phyloP scores from a whole-genome alignment of 176 grass and related monocot genomes.

The Poa pratensis region DNA sequence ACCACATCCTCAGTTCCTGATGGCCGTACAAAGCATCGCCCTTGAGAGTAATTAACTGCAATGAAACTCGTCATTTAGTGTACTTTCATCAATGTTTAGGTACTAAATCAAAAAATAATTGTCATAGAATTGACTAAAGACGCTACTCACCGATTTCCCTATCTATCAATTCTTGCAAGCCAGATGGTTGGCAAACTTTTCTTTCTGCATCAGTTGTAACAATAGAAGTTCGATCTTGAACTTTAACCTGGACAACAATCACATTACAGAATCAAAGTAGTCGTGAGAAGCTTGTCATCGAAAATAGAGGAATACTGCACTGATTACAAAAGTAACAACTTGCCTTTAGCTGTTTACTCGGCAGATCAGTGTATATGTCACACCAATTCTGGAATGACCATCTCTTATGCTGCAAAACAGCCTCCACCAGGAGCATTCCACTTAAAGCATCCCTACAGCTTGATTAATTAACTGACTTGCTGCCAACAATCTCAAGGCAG shows the following conservation, averaged over 20 bases:
- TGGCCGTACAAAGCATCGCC: constrained; percentile 86
- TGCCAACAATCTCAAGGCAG: constrained; percentile 73
- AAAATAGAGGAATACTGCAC: background rate
- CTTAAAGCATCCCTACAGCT: constrained; percentile 93
- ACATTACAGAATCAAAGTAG: background rate
- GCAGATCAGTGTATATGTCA: constrained; percentile 85
- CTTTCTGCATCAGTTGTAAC: constrained; percentile 77
- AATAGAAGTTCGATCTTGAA: constrained; percentile 73
- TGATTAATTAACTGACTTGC: constrained; percentile 87
- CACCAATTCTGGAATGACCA: constrained; percentile 92
- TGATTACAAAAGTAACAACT: background rate
- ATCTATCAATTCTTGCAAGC: constrained; percentile 84
- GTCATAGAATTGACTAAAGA: background rate
- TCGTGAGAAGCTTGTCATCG: background rate
- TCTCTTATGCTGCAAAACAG: constrained; percentile 76
- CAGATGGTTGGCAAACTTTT: constrained; percentile 64
- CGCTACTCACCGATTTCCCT: constrained; percentile 56
- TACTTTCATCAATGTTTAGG: background rate
- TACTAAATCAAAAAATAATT: background rate
- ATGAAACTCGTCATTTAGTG: background rate
- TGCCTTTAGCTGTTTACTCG: constrained; percentile 85
- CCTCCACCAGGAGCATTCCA: constrained; percentile 88
- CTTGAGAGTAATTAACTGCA: constrained; percentile 65
- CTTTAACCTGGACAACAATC: constrained; percentile 70
- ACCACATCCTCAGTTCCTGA: constrained; percentile 93